These are phyloP conservation scores for Aaosphaeria pasadenensis DNA, from an alignment of 2,329 filamentous ascomycete species.

Conservation along the genomic window DNA sequence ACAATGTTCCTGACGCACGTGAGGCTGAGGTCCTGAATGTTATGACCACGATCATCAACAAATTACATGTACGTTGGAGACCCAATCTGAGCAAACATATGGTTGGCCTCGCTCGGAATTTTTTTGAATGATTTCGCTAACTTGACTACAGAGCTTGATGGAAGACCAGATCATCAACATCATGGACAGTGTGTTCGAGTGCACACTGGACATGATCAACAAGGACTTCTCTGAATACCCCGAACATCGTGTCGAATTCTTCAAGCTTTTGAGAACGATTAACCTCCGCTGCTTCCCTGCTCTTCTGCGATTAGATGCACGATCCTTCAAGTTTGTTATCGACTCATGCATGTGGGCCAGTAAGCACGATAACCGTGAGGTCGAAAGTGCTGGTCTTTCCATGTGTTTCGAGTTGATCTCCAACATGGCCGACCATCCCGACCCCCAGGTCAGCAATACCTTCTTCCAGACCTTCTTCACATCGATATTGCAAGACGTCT, in stretches of 20 bases:
- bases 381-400: constrained; percentile 91
- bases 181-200: constrained; percentile 98
- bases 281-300: constrained; percentile 97
- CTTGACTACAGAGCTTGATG: constrained; percentile 71
- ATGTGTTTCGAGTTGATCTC: constrained; percentile 98
- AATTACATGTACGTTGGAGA: constrained; percentile 80
- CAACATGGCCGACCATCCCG: constrained; percentile 86
- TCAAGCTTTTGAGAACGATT: constrained; percentile 92
- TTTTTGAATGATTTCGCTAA: constrained; percentile 14
- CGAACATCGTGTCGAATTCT: constrained; percentile 98
- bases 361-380: constrained; percentile 98
- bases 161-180: constrained; percentile 96
- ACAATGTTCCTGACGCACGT: constrained; percentile 90
- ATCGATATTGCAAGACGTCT: constrained; percentile 92
- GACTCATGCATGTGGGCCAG: constrained; percentile 99
- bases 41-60: constrained; percentile 96
- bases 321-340: constrained; percentile 99
- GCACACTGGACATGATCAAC: constrained; percentile 99
- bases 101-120: constrained; percentile 30
- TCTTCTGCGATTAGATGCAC: constrained; percentile 87
- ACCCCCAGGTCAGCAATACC: constrained; percentile 78
- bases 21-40: constrained; percentile 96
- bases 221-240: constrained; percentile 99
- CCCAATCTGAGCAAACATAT: constrained; percentile 51
- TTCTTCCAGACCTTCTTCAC: constrained; percentile 99